Base-by-base conservation (phyloP, 2,329 filamentous ascomycete species). In the Aphanocladium album region DNA sequence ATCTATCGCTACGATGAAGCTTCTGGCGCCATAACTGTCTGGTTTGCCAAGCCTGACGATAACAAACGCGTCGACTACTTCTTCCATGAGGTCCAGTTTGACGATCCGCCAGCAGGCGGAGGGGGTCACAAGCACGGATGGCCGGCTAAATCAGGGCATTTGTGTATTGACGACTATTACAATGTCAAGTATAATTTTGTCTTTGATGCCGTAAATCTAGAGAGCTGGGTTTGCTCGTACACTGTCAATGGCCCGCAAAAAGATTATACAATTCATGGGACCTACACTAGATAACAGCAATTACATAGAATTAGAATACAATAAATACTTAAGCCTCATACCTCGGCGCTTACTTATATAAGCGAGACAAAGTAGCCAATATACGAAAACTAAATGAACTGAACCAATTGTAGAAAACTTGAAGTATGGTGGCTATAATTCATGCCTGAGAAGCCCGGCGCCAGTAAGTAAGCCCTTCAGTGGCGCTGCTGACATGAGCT, bases 121-220 rank as follows among this genome's bases (percentile, higher is more conserved):
- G 68, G 70, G 5, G 64, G 70, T 0, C 67, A 71, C 0, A 74
- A 74, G 58, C 25, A 52, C 27, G 82, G 81, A 0, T 90, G 88
- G 85, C 73, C 76, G 46, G 89, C 88, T 0, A 85, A 80, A 65
- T 85, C 87, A 0, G 83, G 84, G 14, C 89, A 93, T 70, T 74
- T 90, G 21, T 92, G 89, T 69, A 80, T 86, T 23, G 80, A 88
- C 27, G 89, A 93, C 67, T 85, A 85, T 64, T 92, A 92, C 68
- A 79, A 89, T 60, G 87, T 89, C 45, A 76, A 78, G 49, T 91
- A 91, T 71, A 80, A 85, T 63, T 93, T 93, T 72, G 72, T 72
- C 9, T 89, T 87, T 65, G 71, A 78, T 52, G 84, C 82, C 14
- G 77, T 87, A 1, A 81, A 81, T 47, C 66, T 91, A 64, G 70